phyloP scores from a whole-genome alignment of 805 yeast genomes.

The Metschnikowia borealis region DNA sequence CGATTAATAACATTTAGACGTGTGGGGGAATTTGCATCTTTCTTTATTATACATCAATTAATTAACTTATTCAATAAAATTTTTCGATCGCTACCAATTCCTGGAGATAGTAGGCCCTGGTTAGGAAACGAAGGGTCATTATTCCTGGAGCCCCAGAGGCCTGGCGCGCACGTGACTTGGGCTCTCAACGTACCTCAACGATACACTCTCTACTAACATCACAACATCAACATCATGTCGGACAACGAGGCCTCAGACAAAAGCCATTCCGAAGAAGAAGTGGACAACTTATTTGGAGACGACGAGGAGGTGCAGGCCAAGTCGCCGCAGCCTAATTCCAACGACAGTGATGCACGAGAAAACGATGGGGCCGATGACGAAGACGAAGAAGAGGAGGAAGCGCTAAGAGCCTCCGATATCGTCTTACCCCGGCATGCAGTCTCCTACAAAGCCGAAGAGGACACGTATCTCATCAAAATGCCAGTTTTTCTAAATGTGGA shows the following conservation, averaged over 20 bases:
- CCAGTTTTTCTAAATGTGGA: conserved; percentile 84
- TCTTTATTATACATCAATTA: neutral
- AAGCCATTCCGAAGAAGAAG: conserved; percentile 21
- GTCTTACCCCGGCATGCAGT: conserved; percentile 50
- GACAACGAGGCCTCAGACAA: conserved; percentile 20
- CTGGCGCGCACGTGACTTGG: conserved; percentile 10
- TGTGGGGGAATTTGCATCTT: neutral
- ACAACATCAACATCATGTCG: conserved; percentile 21
- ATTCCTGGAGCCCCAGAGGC: neutral
- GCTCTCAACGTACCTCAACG: conserved; percentile 1
- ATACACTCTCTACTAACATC: neutral
- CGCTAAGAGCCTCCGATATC: conserved; percentile 34
- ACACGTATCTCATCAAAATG: conserved; percentile 52
- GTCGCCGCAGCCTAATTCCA: conserved; percentile 8
- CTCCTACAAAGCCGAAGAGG: conserved; percentile 31
- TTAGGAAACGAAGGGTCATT: no score
- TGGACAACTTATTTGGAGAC: conserved; percentile 36
- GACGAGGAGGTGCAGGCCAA: conserved; percentile 18
- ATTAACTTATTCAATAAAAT: neutral
- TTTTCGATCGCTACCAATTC: neutral
- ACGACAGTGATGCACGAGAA: conserved; percentile 20
- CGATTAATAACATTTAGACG: neutral
- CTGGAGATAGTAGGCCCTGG: no score
- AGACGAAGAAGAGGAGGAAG: conserved; percentile 31
- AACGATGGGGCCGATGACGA: conserved; percentile 24